Evolutionary conservation across 371 early-diverging fungal species (phyloP).

Genomic region (Apophysomyces elegans): DNA sequence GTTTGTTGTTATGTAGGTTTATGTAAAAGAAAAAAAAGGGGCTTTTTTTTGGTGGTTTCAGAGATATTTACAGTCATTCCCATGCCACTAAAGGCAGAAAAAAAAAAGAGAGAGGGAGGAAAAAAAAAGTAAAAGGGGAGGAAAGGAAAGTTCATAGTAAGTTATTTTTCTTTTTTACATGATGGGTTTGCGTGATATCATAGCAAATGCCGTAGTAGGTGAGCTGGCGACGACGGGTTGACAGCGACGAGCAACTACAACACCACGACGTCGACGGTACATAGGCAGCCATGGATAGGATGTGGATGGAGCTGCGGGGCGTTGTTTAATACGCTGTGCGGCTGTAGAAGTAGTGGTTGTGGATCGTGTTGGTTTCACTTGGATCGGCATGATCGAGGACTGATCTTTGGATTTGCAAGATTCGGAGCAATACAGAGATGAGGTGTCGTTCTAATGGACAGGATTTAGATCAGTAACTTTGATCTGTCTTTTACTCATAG

Average conservation of each 20-base stretch:
- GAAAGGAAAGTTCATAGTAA: neutral
- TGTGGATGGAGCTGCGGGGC: conserved; percentile 20
- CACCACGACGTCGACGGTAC: conserved; percentile 32
- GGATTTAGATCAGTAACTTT: neutral
- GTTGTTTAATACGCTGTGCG: conserved; percentile 18
- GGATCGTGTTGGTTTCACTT: conserved; percentile 11
- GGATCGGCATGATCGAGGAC: conserved; percentile 5
- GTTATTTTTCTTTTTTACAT: conserved; percentile 13
- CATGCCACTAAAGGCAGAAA: conserved; percentile 6
- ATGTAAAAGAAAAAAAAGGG: no score
- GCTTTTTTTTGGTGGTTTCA: neutral
- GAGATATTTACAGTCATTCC: conserved; percentile 7
- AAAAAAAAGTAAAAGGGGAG: neutral
- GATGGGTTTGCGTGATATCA: conserved; percentile 21
- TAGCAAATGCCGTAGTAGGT: conserved; percentile 21
- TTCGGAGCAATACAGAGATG: conserved; percentile 30
- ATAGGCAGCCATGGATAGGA: conserved; percentile 33
- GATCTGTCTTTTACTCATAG: no score
- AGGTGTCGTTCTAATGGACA: conserved; percentile 19
- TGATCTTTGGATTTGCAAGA: conserved; percentile 27
- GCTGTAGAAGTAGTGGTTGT: conserved; percentile 1
- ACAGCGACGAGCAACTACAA: conserved; percentile 38
- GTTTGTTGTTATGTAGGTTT: no score
- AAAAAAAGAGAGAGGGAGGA: neutral
- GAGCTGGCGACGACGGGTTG: conserved; percentile 43